phyloP scores from a whole-genome alignment of 2,329 filamentous ascomycete genomes.

The Aureobasidium vineae region DNA sequence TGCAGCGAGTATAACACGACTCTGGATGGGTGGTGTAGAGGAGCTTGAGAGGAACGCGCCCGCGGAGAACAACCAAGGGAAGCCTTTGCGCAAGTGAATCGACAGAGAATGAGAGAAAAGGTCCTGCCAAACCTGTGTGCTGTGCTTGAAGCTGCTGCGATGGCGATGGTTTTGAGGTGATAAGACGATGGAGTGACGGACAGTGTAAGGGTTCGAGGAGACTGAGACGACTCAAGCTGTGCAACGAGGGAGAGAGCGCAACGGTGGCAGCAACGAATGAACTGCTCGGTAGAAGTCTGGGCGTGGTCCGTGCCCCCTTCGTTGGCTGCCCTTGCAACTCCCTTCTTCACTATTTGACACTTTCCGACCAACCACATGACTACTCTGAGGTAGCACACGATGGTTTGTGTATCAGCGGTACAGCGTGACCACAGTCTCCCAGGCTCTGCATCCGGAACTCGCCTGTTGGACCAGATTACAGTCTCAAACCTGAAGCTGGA shows the following conservation, averaged over 20 bases:
- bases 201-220: not conserved
- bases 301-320: not conserved
- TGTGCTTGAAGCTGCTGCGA: slow-evolving; percentile 6
- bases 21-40: slow-evolving; percentile 17
- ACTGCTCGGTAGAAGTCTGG: slow-evolving; percentile 2
- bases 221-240: not conserved
- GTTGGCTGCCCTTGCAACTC: not conserved
- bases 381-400: not conserved
- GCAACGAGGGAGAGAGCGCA: not conserved
- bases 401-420: not conserved
- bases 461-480: not conserved
- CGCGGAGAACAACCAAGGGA: slow-evolving; percentile 7
- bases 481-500: not conserved
- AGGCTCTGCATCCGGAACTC: not conserved
- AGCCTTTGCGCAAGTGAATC: slow-evolving; percentile 14
- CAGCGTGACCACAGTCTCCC: not conserved
- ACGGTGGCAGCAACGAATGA: slow-evolving; percentile 12
- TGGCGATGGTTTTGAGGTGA: slow-evolving; percentile 15
- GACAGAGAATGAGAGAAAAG: slow-evolving; percentile 21
- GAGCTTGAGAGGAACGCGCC: slow-evolving; percentile 8
- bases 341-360: not conserved
- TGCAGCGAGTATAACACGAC: slow-evolving; percentile 25
- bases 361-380: not conserved
- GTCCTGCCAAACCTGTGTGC: slow-evolving; percentile 23
- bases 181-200: slow-evolving; percentile 1